phyloP scores from a whole-genome alignment of 768 basidiomycete genomes.

The Amanita muscaria region DNA sequence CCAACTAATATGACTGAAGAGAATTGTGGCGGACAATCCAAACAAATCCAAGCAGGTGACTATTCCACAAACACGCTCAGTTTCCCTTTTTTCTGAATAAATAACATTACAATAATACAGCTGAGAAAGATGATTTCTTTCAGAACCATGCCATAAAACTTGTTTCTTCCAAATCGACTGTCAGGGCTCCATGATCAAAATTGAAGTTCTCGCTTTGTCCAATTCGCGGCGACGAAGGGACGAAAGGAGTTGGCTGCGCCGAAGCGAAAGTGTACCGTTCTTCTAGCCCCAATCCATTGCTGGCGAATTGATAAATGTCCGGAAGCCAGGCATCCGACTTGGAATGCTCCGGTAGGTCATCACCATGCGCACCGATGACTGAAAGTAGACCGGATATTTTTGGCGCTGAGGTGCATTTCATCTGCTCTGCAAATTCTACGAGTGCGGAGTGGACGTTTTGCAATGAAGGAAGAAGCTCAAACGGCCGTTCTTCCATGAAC shows the following conservation, averaged over 20 bases:
- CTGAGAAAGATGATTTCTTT: conserved; percentile 6
- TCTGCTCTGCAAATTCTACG: conserved; percentile 24
- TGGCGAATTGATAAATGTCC: conserved; percentile 38
- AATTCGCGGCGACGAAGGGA: conserved; percentile 39
- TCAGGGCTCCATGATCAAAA: conserved; percentile 54
- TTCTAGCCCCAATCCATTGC: conserved; percentile 32
- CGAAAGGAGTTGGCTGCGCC: conserved; percentile 34
- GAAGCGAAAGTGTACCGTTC: conserved; percentile 29
- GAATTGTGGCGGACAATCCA: no score
- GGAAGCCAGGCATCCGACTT: conserved; percentile 29
- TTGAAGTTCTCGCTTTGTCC: conserved; percentile 47
- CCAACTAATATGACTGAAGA: no score
- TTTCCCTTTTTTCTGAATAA: no score
- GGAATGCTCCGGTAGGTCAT: background rate
- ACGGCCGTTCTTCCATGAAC: conserved; percentile 13
- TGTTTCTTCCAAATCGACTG: conserved; percentile 45
- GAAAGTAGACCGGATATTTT: no score
- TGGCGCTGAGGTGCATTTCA: conserved; percentile 14
- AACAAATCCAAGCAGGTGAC: no score
- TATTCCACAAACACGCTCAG: no score
- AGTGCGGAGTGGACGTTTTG: conserved; percentile 25
- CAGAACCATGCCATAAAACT: conserved; percentile 68
- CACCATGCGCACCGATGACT: background rate
- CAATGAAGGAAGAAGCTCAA: conserved; percentile 28
- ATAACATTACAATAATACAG: background rate